Evolutionary conservation across 345 rosid genomes (phyloP).

Genomic region (Salix exigua): DNA sequence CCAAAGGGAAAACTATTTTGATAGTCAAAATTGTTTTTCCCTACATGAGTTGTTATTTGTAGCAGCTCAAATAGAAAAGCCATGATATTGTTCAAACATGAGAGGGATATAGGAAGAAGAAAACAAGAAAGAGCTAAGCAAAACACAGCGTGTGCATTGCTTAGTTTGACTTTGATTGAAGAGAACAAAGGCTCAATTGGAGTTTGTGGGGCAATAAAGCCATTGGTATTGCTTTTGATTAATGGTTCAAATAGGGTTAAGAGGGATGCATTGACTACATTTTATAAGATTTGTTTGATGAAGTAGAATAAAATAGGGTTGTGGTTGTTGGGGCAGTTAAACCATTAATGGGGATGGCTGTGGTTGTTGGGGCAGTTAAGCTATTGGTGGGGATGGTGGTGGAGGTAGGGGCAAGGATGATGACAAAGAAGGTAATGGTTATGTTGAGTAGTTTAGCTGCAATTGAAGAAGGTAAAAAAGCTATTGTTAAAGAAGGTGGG

Average conservation of each 20-base stretch:
- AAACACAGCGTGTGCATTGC: constrained; percentile 82
- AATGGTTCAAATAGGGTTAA: constrained; percentile 78
- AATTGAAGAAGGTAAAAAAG: constrained; percentile 61
- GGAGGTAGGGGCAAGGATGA: constrained; percentile 69
- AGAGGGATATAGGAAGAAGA: too few relatives aligned
- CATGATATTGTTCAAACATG: too few relatives aligned
- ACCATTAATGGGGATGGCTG: constrained; percentile 75
- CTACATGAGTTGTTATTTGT: too few relatives aligned
- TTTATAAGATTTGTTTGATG: constrained; percentile 77
- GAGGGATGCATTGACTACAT: constrained; percentile 80
- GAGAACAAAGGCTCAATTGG: constrained; percentile 86
- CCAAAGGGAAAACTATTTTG: too few relatives aligned
- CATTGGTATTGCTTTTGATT: constrained; percentile 69
- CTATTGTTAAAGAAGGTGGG: constrained; percentile 84
- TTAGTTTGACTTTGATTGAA: constrained; percentile 77
- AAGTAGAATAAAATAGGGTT: constrained; percentile 81
- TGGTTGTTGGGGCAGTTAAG: constrained; percentile 72
- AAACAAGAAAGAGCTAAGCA: constrained; percentile 67
- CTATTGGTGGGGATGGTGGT: constrained; percentile 71
- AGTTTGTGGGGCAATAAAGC: constrained; percentile 87
- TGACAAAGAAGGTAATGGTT: constrained; percentile 97
- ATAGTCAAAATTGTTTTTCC: too few relatives aligned
- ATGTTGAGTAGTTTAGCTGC: constrained; percentile 73
- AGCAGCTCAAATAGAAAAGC: too few relatives aligned
- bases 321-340: constrained; percentile 82